A percentile compares a stretch with the other conserved stretches of the same genome.
phyloP scores from a whole-genome alignment of 192 early-diverging fungal species.

The Backusella westeae region DNA sequence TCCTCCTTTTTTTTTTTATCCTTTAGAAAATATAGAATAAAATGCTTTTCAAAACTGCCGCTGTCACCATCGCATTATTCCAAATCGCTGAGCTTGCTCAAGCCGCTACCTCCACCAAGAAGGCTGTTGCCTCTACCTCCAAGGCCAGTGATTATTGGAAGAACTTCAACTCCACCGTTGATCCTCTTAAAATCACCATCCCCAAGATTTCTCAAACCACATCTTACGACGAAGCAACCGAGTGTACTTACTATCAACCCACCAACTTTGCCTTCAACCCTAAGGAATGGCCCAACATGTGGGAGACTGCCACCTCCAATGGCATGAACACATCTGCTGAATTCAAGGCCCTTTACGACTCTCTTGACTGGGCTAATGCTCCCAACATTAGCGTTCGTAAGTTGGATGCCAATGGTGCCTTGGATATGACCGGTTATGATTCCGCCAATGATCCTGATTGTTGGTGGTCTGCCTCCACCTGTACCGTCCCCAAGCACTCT shows the following conservation, averaged over 20 bases:
- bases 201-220: slow-evolving; percentile 32
- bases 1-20: slow-evolving; percentile 16
- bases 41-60: slow-evolving; percentile 32
- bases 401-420: slow-evolving; percentile 12
- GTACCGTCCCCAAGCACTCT: slow-evolving; percentile 24
- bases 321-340: slow-evolving; percentile 38
- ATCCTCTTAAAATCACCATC: slow-evolving; percentile 31
- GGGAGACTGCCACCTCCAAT: slow-evolving; percentile 35
- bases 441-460: slow-evolving; percentile 29
- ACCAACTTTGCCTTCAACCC: slow-evolving; percentile 6
- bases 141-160: slow-evolving; percentile 14
- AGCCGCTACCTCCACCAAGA: slow-evolving; percentile 11
- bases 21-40: not conserved
- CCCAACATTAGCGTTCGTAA: slow-evolving; percentile 37
- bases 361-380: slow-evolving; percentile 39
- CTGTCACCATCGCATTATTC: slow-evolving; percentile 19
- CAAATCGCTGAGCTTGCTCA: slow-evolving; percentile 17
- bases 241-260: slow-evolving; percentile 29
- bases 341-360: slow-evolving; percentile 38
- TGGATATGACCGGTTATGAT: slow-evolving; percentile 29
- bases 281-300: slow-evolving; percentile 29
- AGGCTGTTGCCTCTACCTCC: slow-evolving; percentile 13
- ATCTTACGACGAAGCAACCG: slow-evolving; percentile 24
- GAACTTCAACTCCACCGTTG: slow-evolving; percentile 20
- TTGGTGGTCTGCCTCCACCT: slow-evolving; percentile 43